Conservation (phyloP, 2,329 filamentous ascomycete species). For the Trichoderma brevicompactum region DNA sequence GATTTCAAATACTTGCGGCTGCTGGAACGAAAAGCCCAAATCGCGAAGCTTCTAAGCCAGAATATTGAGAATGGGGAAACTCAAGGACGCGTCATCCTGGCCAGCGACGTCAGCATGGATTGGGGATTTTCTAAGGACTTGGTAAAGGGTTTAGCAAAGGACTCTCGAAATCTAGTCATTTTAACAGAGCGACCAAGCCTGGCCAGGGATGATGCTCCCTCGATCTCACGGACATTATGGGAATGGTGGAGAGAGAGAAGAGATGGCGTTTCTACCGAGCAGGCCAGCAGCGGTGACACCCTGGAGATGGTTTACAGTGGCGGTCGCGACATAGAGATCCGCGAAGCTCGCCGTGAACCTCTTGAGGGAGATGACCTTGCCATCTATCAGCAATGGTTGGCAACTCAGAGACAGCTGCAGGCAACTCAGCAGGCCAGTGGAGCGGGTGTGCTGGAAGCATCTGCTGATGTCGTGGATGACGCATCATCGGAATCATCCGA, state of each 20-base stretch:
- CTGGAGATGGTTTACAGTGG: constrained; percentile 70
- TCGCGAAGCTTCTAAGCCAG: constrained; percentile 68
- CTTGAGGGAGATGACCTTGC: constrained; percentile 76
- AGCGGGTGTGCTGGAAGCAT: constrained; percentile 68
- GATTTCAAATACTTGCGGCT: constrained; percentile 86
- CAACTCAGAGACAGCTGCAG: constrained; percentile 84
- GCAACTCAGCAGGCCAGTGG: constrained; percentile 75
- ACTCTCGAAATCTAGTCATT: constrained; percentile 81
- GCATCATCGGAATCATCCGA: constrained; percentile 83
- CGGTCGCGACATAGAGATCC: constrained; percentile 64
- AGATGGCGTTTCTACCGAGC: constrained; percentile 65
- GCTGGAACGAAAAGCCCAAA: constrained; percentile 78
- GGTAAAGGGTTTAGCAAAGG: constrained; percentile 72
- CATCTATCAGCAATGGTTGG: constrained; percentile 90
- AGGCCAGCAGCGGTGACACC: constrained; percentile 57
- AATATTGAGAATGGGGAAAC: constrained; percentile 48
- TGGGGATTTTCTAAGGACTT: constrained; percentile 94
- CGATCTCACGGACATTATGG: constrained; percentile 77
- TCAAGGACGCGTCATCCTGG: constrained; percentile 76
- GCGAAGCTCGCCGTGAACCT: constrained; percentile 64
- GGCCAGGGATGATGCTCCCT: constrained; percentile 49
- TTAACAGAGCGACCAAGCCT: constrained; percentile 74
- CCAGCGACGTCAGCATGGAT: constrained; percentile 85
- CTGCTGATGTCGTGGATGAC: constrained; percentile 78
- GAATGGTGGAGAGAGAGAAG: constrained; percentile 73